These are phyloP conservation scores for Capsicum rhomboideum DNA, from an alignment of 257 asterid species.

Conservation along the genomic window DNA sequence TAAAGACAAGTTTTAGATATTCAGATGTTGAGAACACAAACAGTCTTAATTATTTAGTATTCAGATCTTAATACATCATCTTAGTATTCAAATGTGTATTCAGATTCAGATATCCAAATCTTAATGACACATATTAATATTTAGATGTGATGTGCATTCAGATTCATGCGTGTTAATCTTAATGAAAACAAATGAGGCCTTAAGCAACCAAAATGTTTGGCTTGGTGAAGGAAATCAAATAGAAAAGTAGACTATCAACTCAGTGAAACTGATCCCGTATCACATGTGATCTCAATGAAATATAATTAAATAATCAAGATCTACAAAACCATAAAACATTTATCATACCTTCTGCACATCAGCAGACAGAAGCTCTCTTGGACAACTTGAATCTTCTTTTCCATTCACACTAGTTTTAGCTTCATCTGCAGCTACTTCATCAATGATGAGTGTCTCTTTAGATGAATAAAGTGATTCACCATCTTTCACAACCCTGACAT, in stretches of 20 bases:
- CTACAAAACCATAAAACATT: neutral
- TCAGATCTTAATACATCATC: neutral
- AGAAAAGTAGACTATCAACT: neutral
- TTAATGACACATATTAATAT: neutral
- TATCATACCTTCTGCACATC: conserved; percentile 43
- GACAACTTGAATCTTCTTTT: conserved; percentile 33
- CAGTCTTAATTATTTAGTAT: neutral
- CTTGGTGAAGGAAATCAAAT: neutral
- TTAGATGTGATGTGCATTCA: neutral
- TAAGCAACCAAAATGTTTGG: neutral
- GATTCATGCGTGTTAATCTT: neutral
- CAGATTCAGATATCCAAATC: neutral
- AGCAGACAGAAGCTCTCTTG: conserved; percentile 25
- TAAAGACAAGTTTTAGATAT: no score
- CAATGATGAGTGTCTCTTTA: conserved; percentile 22
- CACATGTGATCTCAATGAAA: neutral
- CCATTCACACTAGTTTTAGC: conserved; percentile 18
- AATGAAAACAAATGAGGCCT: neutral
- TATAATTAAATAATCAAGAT: neutral
- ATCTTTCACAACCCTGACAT: conserved; percentile 33
- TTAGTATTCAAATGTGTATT: neutral
- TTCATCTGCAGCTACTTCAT: conserved; percentile 19
- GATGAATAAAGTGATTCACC: conserved; percentile 25
- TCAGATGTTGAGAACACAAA: no score
- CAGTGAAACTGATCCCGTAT: neutral